A percentile compares a stretch with the other conserved stretches of the same genome.
Evolutionary conservation across 768 basidiomycete genomes (phyloP).

Genomic region (Suillus weaverae): DNA sequence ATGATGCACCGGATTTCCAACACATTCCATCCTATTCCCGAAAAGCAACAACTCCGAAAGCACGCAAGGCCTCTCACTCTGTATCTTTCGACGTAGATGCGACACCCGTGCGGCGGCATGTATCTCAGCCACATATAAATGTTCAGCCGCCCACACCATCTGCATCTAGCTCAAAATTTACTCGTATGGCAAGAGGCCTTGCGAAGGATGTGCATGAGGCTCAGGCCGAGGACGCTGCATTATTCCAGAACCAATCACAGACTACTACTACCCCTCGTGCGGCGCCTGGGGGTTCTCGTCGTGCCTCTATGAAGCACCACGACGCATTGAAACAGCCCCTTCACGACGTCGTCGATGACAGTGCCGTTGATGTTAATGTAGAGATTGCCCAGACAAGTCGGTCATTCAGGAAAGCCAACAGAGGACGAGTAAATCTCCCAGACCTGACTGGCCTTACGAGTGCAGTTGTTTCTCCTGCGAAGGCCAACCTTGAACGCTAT

Average conservation of each 20-base stretch:
- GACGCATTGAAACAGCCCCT: slow-evolving; percentile 21
- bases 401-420: slow-evolving; percentile 25
- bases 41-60: slow-evolving; percentile 35
- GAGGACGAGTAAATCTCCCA: slow-evolving; percentile 59
- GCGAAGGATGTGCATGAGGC: slow-evolving; percentile 54
- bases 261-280: slow-evolving; percentile 6
- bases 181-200: slow-evolving; percentile 56
- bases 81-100: slow-evolving; percentile 29
- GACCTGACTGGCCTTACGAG: slow-evolving; percentile 84
- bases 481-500: slow-evolving; percentile 50
- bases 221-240: slow-evolving; percentile 11
- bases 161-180: slow-evolving; percentile 54
- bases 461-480: slow-evolving; percentile 74
- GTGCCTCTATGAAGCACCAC: slow-evolving; percentile 8
- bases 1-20: not conserved
- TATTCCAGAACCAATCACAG: slow-evolving; percentile 3
- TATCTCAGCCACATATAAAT: slow-evolving; percentile 39
- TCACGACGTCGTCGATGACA: slow-evolving; percentile 34
- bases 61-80: slow-evolving; percentile 23
- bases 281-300: slow-evolving; percentile 1
- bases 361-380: slow-evolving; percentile 12
- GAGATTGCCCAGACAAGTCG: slow-evolving; percentile 14
- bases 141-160: slow-evolving; percentile 66
- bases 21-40: slow-evolving; percentile 13
- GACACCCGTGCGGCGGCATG: slow-evolving; percentile 28